phyloP scores from a whole-genome alignment of 1,139 yeast species.

The Yamadazyma dushanensis region DNA sequence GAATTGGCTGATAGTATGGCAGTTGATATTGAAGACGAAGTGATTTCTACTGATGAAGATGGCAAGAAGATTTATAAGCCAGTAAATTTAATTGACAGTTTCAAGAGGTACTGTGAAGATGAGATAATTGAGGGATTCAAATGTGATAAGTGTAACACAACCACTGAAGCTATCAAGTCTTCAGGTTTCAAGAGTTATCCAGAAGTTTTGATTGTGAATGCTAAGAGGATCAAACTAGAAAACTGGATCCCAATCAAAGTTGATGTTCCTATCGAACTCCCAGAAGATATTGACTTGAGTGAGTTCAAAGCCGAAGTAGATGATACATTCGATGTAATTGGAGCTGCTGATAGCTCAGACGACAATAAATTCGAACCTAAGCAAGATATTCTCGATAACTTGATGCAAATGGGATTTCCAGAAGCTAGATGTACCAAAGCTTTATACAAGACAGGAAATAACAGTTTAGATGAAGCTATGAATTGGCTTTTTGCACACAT shows the following conservation, averaged over 20 bases:
- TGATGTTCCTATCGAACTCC: conserved; percentile 67
- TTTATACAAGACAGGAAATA: conserved; percentile 68
- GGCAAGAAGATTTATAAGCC: conserved; percentile 48
- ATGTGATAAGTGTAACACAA: conserved; percentile 61
- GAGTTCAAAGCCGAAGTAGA: conserved; percentile 29
- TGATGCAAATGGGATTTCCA: conserved; percentile 87
- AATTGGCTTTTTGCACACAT: conserved; percentile 88
- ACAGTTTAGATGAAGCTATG: conserved; percentile 73
- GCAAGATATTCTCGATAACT: conserved; percentile 49
- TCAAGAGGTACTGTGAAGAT: conserved; percentile 44
- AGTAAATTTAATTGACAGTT: conserved; percentile 53
- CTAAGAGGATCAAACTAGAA: conserved; percentile 76
- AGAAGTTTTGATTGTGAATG: conserved; percentile 64
- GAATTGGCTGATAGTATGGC: conserved; percentile 71
- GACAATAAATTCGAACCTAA: conserved; percentile 52
- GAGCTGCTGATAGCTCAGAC: conserved; percentile 20
- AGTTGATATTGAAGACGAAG: conserved; percentile 53
- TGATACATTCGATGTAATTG: conserved; percentile 37
- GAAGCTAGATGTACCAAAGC: conserved; percentile 66
- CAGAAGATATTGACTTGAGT: conserved; percentile 44
- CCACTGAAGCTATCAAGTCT: conserved; percentile 45
- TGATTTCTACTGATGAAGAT: conserved; percentile 39
- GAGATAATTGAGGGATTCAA: conserved; percentile 64
- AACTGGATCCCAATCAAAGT: conserved; percentile 91
- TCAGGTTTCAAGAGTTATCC: conserved; percentile 67